These are phyloP conservation scores for Cenococcum geophilum DNA, from an alignment of 495 filamentous ascomycete species.

Conservation along the genomic window DNA sequence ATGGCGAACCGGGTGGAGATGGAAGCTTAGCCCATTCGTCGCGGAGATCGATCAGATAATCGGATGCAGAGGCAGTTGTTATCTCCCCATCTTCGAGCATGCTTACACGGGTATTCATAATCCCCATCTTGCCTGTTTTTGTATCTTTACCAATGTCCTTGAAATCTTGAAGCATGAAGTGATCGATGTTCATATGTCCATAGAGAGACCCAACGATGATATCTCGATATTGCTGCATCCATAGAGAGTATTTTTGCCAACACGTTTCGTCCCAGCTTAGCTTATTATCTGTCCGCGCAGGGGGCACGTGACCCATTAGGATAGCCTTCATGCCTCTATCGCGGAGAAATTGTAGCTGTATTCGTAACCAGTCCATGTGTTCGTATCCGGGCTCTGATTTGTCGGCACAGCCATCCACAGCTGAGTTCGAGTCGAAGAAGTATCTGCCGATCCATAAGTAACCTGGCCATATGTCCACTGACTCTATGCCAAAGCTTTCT, in stretches of 20 bases:
- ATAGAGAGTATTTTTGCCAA: constrained; percentile 96
- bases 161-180: constrained; percentile 90
- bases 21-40: constrained; percentile 71
- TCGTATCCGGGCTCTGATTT: constrained; percentile 80
- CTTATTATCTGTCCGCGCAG: constrained; percentile 77
- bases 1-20: constrained; percentile 41
- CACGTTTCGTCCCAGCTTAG: constrained; percentile 86
- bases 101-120: constrained; percentile 20
- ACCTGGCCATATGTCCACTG: neutral
- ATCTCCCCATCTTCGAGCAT: constrained; percentile 39
- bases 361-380: constrained; percentile 94
- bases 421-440: constrained; percentile 87
- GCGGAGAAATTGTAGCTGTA: constrained; percentile 80
- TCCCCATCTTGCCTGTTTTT: constrained; percentile 42
- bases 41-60: constrained; percentile 76
- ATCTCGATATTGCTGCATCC: constrained; percentile 84
- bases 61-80: constrained; percentile 55
- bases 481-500: neutral
- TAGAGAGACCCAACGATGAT: constrained; percentile 73
- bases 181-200: constrained; percentile 98
- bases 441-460: constrained; percentile 45
- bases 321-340: constrained; percentile 89
- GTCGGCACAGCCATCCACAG: constrained; percentile 77
- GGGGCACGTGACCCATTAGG: constrained; percentile 88
- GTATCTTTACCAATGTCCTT: constrained; percentile 58